Conservation (phyloP, 176 grass and related monocot genomes). For the Rhynchospora pubera region DNA sequence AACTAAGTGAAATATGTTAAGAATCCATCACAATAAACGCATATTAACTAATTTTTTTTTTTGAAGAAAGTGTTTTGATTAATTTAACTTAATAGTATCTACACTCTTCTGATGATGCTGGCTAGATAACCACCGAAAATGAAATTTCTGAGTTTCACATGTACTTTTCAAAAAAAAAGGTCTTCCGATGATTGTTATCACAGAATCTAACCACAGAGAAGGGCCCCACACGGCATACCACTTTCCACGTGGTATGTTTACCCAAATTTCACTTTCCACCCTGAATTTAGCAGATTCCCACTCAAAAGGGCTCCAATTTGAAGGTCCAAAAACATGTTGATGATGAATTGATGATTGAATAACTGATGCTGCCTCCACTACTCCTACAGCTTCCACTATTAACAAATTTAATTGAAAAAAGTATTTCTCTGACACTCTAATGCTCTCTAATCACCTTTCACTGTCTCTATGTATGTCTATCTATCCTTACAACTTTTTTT, state of each 20-base stretch:
- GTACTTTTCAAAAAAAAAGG: constrained; percentile 8
- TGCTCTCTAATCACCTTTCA: constrained; percentile 6
- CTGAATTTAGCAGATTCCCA: not conserved
- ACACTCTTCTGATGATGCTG: not conserved
- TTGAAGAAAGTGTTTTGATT: no score
- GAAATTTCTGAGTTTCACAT: constrained; percentile 9
- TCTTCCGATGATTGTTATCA: not conserved
- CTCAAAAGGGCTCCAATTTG: not conserved
- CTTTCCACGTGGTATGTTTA: not conserved
- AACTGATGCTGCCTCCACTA: constrained; percentile 9
- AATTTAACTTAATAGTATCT: not conserved
- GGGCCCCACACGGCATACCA: not conserved
- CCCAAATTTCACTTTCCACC: constrained; percentile 7
- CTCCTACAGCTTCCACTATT: constrained; percentile 13
- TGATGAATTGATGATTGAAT: no score
- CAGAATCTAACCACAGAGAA: not conserved
- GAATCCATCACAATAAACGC: not conserved
- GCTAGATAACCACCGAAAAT: not conserved
- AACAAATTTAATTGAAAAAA: not conserved
- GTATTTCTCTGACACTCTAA: constrained; percentile 6
- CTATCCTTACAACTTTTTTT: not conserved
- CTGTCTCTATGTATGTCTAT: not conserved
- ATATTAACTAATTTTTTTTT: no score
- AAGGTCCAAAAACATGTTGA: not conserved
- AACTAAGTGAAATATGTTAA: no score